Evolutionary conservation across 2,329 filamentous ascomycete genomes (phyloP), one percentile per base, ranked within the genome.

Genomic region (Chaetomium strumarium): DNA sequence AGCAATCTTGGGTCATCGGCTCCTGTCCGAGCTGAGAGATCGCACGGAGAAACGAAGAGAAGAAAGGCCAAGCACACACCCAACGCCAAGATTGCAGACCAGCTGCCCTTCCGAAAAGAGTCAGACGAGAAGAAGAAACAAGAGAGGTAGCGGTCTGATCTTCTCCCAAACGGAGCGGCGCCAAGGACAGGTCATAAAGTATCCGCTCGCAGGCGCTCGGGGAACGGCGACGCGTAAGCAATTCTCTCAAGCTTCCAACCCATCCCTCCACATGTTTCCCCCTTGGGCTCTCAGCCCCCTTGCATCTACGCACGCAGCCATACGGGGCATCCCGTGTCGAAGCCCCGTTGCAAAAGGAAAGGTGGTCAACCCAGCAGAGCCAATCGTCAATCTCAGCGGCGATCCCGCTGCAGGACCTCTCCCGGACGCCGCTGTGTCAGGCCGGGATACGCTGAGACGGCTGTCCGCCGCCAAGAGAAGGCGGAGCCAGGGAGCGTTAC

Each of bases 71-170:
- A 20, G 4, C 31, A 31, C 46, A 36, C 17, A 44, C 41, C 41
- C 30, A 43, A 40, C 34, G 52, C 53, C 51, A 17, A 47, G 30
- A 54, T 42, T 39, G 52, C 57, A 59, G 57, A 53, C 55, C 57
- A 52, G 57, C 57, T 57, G 57, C 57, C 51, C 45, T 51, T 39
- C 29, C 43, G 2, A 38, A 52, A 46, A 46, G 16, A 49, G 34
- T 4, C 17, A 42, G 44, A 20, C 33, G 33, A 50, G 34, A 37
- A 38, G 39, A 53, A 48, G 39, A 46, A 46, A 47, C 36, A 41
- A 33, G 37, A 50, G 29, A 44, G 37, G 46, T 14, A 46, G 20
- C 38, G 42, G 9, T 45, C 36, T 29, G 52, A 56, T 51, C 47
- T 49, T 49, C 43, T 33, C 29, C 49, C 31, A 16, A 41, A 42